Evolutionary conservation across 352 stramenopile genomes (phyloP).

Genomic region (Pythium dissotocum): DNA sequence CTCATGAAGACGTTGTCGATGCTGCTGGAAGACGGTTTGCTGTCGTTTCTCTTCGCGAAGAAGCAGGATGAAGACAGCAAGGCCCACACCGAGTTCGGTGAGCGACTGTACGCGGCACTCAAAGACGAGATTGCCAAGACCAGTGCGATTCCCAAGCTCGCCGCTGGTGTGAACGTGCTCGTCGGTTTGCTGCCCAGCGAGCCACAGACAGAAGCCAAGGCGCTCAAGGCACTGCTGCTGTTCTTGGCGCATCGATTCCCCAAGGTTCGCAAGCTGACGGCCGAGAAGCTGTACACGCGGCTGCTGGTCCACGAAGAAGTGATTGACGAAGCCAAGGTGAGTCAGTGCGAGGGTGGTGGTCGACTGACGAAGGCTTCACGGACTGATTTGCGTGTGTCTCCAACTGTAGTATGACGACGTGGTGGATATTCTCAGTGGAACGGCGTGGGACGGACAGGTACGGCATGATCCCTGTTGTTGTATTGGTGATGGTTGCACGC

Average conservation of each 20-base stretch:
- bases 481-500: no score
- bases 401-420: conserved; percentile 55
- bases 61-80: conserved; percentile 32
- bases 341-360: background rate
- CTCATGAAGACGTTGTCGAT: conserved; percentile 87
- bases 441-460: conserved; percentile 80
- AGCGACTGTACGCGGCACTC: conserved; percentile 57
- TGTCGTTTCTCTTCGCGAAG: conserved; percentile 58
- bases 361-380: no score
- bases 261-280: conserved; percentile 80
- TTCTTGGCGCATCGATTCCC: conserved; percentile 87
- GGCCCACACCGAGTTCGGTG: conserved; percentile 51
- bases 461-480: background rate
- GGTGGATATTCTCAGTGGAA: conserved; percentile 78
- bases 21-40: conserved; percentile 62
- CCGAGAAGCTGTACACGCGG: conserved; percentile 82
- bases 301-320: conserved; percentile 77
- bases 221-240: conserved; percentile 67
- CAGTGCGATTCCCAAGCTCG: conserved; percentile 63
- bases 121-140: conserved; percentile 70
- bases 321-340: conserved; percentile 62
- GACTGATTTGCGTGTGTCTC: background rate
- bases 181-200: conserved; percentile 74
- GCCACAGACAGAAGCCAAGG: conserved; percentile 46
- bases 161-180: conserved; percentile 67